A percentile compares a stretch with the other conserved stretches of the same genome.
phyloP scores from a whole-genome alignment of 176 grass and related monocot genomes.

The Rhynchospora breviuscula region DNA sequence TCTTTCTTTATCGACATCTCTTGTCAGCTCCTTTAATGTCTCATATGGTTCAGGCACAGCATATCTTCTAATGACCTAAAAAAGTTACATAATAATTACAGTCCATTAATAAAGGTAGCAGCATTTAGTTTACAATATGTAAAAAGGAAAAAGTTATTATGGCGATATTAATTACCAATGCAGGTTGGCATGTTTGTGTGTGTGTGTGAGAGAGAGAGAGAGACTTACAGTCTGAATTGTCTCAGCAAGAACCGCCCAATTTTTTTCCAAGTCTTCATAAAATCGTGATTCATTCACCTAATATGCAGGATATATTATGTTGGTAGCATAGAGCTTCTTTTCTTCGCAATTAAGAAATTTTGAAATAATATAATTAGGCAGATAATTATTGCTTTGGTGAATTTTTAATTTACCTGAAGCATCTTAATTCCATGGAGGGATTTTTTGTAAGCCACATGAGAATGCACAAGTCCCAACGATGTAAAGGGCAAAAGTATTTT shows the following conservation, averaged over 20 bases:
- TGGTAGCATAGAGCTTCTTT: neutral
- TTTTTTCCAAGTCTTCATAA: conserved; percentile 80
- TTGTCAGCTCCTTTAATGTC: conserved; percentile 84
- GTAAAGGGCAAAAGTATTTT: too few species aligned
- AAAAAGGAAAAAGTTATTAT: too few species aligned
- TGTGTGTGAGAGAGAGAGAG: neutral
- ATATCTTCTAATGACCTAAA: conserved; percentile 91
- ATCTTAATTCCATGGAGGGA: conserved; percentile 81
- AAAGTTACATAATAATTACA: too few species aligned
- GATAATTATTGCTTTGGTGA: neutral
- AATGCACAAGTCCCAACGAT: conserved; percentile 75
- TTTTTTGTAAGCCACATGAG: conserved; percentile 85
- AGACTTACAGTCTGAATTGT: conserved; percentile 76
- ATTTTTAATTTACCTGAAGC: conserved; percentile 46
- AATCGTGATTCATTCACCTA: conserved; percentile 70
- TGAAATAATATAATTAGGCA: neutral
- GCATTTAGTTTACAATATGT: too few species aligned
- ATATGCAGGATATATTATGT: neutral
- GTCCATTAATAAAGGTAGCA: too few species aligned
- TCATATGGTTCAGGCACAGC: conserved; percentile 81
- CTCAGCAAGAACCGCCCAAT: conserved; percentile 94
- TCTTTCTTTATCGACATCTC: conserved; percentile 68
- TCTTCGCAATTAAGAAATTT: neutral
- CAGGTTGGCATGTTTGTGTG: too few species aligned
- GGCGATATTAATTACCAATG: too few species aligned